Evolutionary conservation across 2,329 filamentous ascomycete genomes (phyloP).

Genomic region (Aspergillus sojae): DNA sequence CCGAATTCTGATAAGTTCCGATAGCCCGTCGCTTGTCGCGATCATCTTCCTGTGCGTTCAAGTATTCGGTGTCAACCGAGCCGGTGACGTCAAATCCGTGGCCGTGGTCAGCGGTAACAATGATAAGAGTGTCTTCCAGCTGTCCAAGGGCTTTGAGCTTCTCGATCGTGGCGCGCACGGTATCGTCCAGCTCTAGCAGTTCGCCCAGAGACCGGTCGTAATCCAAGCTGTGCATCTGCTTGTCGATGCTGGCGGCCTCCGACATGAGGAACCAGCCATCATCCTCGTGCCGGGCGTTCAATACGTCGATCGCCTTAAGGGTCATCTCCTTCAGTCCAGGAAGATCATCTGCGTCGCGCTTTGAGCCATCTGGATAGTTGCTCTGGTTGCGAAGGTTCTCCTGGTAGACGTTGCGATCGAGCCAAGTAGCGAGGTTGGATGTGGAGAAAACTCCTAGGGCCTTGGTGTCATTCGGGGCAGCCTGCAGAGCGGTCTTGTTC

Average conservation of each 20-base stretch:
- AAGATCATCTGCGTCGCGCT: slow-evolving; percentile 68
- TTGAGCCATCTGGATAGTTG: slow-evolving; percentile 70
- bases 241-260: slow-evolving; percentile 83
- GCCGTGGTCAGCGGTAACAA: slow-evolving; percentile 86
- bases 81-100: slow-evolving; percentile 89
- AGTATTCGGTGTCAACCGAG: slow-evolving; percentile 77
- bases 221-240: slow-evolving; percentile 85
- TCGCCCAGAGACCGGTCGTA: slow-evolving; percentile 85
- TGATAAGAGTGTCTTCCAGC: slow-evolving; percentile 74
- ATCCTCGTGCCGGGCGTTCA: slow-evolving; percentile 65
- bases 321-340: slow-evolving; percentile 90
- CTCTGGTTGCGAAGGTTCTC: slow-evolving; percentile 67
- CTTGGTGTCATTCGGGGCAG: slow-evolving; percentile 60
- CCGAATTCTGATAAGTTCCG: slow-evolving; percentile 72
- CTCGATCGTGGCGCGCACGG: slow-evolving; percentile 71
- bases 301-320: slow-evolving; percentile 78
- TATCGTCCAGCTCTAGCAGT: slow-evolving; percentile 83
- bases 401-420: slow-evolving; percentile 80
- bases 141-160: slow-evolving; percentile 68
- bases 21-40: slow-evolving; percentile 75
- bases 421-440: slow-evolving; percentile 78
- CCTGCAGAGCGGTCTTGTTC: slow-evolving; percentile 72
- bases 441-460: slow-evolving; percentile 78
- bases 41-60: slow-evolving; percentile 65
- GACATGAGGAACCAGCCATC: slow-evolving; percentile 87